Evolutionary conservation across 2,329 filamentous ascomycete species (phyloP).

Genomic region (Colletotrichum higginsianum): DNA sequence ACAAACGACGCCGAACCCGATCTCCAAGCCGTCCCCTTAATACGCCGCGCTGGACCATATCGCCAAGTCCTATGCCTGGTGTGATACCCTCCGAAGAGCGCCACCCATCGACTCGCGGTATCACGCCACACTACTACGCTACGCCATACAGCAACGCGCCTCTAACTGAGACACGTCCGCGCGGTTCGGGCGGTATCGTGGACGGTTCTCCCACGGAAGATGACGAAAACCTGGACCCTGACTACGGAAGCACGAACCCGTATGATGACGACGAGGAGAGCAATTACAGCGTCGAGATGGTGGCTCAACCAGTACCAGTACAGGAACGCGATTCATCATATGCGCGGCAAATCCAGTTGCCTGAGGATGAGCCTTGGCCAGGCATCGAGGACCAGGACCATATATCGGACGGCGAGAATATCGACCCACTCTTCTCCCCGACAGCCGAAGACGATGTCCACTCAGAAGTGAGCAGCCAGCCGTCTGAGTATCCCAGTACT

Average conservation of each 20-base stretch:
- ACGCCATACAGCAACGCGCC: conserved; percentile 80
- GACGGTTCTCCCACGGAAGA: conserved; percentile 48
- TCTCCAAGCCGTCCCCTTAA: conserved; percentile 70
- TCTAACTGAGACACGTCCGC: conserved; percentile 56
- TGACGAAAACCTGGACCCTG: conserved; percentile 48
- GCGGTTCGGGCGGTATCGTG: conserved; percentile 32
- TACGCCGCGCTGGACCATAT: conserved; percentile 70
- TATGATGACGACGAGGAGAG: conserved; percentile 50
- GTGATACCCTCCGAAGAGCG: conserved; percentile 50
- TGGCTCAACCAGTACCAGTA: conserved; percentile 44
- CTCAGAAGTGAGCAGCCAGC: conserved; percentile 62
- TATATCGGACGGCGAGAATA: conserved; percentile 66
- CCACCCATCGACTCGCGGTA: conserved; percentile 54
- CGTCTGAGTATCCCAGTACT: conserved; percentile 70
- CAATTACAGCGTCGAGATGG: conserved; percentile 47
- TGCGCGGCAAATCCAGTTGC: conserved; percentile 53
- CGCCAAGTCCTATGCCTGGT: conserved; percentile 59
- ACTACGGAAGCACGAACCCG: conserved; percentile 48
- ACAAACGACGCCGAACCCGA: conserved; percentile 67
- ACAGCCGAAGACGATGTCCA: conserved; percentile 50
- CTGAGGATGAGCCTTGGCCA: conserved; percentile 71
- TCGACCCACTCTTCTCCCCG: conserved; percentile 57
- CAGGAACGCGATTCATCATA: conserved; percentile 46
- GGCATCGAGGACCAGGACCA: conserved; percentile 67
- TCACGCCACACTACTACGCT: conserved; percentile 79